These are phyloP conservation scores for Pyrenochaeta sp. DNA, from an alignment of 2,329 filamentous ascomycete genomes.

Conservation along the genomic window DNA sequence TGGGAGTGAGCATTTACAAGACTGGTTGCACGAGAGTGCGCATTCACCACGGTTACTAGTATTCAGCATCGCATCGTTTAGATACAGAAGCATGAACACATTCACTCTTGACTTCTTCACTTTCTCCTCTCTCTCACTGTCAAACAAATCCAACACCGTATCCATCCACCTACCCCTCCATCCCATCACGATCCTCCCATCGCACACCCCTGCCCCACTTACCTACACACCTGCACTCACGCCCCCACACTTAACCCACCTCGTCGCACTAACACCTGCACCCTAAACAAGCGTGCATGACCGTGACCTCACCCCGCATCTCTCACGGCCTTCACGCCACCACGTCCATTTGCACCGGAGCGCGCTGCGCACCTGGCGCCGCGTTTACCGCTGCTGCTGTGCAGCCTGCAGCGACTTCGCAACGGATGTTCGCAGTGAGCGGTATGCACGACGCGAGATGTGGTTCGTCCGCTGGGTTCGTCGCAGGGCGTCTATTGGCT, in stretches of 20 bases:
- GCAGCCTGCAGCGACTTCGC: too few relatives aligned
- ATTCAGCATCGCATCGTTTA: conserved; percentile 13
- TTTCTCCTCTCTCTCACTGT: too few relatives aligned
- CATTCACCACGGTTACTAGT: too few relatives aligned
- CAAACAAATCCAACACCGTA: too few relatives aligned
- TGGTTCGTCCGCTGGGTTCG: too few relatives aligned
- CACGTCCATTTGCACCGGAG: neutral
- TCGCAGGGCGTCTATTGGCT: too few relatives aligned
- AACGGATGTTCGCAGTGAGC: too few relatives aligned
- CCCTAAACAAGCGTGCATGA: conserved; percentile 16
- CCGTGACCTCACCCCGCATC: conserved; percentile 40
- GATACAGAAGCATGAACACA: conserved; percentile 6
- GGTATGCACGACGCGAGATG: too few relatives aligned
- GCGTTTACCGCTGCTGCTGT: conserved; percentile 13
- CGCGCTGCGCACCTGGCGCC: conserved; percentile 1
- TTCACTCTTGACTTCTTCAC: too few relatives aligned
- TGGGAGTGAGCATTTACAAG: conserved; percentile 36
- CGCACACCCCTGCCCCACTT: too few relatives aligned
- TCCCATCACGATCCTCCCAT: too few relatives aligned
- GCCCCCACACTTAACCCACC: conserved; percentile 12
- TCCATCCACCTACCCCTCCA: too few relatives aligned
- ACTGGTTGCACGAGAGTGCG: conserved; percentile 11
- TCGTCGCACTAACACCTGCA: conserved; percentile 16
- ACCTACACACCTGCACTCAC: neutral
- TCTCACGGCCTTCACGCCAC: conserved; percentile 3